Percentiles rank a stretch among this genome's conserved stretches.
Conservation (phyloP, 257 asterid species). For the Capsicum chinense region DNA sequence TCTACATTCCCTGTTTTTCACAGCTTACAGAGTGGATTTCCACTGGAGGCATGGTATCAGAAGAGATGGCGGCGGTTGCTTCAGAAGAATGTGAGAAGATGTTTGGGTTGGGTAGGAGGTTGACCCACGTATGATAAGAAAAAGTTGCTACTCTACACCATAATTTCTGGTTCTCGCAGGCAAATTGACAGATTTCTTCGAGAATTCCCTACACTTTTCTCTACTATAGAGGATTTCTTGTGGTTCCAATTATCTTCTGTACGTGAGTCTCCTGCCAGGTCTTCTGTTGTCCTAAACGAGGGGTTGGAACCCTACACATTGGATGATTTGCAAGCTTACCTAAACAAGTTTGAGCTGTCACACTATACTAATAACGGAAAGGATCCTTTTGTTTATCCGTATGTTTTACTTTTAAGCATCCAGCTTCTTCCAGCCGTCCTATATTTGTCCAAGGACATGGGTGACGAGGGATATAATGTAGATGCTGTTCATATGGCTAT, state of each 20-base stretch:
- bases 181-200: slow-evolving; percentile 84
- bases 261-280: slow-evolving; percentile 64
- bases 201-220: slow-evolving; percentile 86
- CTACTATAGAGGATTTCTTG: slow-evolving; percentile 94
- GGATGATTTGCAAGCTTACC: slow-evolving; percentile 86
- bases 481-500: slow-evolving; percentile 83
- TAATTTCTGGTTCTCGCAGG: slow-evolving; percentile 88
- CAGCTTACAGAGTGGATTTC: slow-evolving; percentile 96
- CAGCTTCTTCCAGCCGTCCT: slow-evolving; percentile 87
- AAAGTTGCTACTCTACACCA: slow-evolving; percentile 79
- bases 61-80: slow-evolving; percentile 82
- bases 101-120: slow-evolving; percentile 74
- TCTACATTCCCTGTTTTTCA: slow-evolving; percentile 27
- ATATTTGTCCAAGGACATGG: slow-evolving; percentile 77
- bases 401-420: slow-evolving; percentile 86
- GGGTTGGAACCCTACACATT: slow-evolving; percentile 77
- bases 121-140: slow-evolving; percentile 92
- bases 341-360: slow-evolving; percentile 89
- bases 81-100: slow-evolving; percentile 95
- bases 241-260: slow-evolving; percentile 93
- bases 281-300: slow-evolving; percentile 62
- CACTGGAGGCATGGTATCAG: slow-evolving; percentile 82
- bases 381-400: slow-evolving; percentile 98
- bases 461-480: slow-evolving; percentile 76
- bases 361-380: slow-evolving; percentile 94